Percentiles rank a stretch among this genome's conserved stretches.
Conservation (phyloP, 1,139 yeast species). For the Chernovozyma sophiae-reginae region DNA sequence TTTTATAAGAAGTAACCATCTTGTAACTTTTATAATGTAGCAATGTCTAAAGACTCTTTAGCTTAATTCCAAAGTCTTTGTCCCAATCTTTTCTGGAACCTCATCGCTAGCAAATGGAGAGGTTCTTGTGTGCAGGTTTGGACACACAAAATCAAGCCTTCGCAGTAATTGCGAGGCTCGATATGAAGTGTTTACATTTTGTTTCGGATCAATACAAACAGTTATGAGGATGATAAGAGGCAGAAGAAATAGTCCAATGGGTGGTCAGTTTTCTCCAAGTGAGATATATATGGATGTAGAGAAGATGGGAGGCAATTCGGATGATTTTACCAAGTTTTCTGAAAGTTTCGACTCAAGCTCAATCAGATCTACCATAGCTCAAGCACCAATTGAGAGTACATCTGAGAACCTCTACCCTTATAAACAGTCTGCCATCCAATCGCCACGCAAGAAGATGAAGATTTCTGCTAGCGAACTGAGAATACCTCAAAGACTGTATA, state of each 20-base stretch:
- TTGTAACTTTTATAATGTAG: too few species aligned
- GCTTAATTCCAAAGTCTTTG: too few species aligned
- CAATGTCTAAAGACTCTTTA: too few species aligned
- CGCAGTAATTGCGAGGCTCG: too few species aligned
- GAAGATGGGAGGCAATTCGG: not conserved
- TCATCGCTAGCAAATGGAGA: not conserved
- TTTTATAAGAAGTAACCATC: conserved; percentile 5
- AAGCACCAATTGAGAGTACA: not conserved
- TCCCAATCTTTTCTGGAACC: not conserved
- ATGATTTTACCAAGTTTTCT: not conserved
- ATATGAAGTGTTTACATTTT: conserved; percentile 5
- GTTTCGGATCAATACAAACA: conserved; percentile 1
- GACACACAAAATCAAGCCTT: too few species aligned
- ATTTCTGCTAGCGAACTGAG: conserved; percentile 3
- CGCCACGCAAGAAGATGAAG: conserved; percentile 14
- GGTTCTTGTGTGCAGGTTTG: too few species aligned
- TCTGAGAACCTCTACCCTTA: not conserved
- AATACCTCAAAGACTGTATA: not conserved
- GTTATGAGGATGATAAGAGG: too few species aligned
- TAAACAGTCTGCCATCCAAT: not conserved
- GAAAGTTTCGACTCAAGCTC: not conserved
- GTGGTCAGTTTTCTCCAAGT: not conserved
- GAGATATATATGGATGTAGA: not conserved
- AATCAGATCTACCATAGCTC: not conserved
- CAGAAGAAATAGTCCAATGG: not conserved